Base-by-base conservation (phyloP, 495 filamentous ascomycete species). In the Aspergillus sclerotioniger region DNA sequence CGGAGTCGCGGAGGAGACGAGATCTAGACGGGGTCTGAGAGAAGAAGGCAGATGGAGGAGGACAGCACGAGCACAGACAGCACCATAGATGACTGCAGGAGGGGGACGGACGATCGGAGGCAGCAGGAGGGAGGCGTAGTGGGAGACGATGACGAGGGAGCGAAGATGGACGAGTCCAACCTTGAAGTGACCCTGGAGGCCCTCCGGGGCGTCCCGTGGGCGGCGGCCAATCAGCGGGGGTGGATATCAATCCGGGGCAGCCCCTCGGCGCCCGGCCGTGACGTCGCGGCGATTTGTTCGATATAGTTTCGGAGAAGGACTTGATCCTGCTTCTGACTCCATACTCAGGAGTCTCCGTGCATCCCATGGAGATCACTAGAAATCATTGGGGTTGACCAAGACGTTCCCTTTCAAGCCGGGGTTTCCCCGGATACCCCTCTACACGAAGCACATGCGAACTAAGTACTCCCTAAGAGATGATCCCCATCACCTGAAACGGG, bases 191-290 rank as follows among this genome's bases (percentile, higher is more conserved):
- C 25, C 47, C 53, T 33, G 19, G 17, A 45, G 41, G 51, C 61
- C 60, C 56, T 60, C 63, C 63, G 63, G 58, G 28, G 61, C 55
- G 17, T 63, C 63, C 63, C 63, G 63, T 59, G 51, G 60, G 33
- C 45, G 49, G 52, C 51, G 25, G 41, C 63, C 63, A 66, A 66
- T 66, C 63, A 66, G 20, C 33, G n/a, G 2, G 15, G 33, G 48
- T 43, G 39, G 53, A 61, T 61, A 59, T 59, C 58, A 35, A 45
- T 28, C 55, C 46, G 48, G 32, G 55, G 28, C 25, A 52, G 20
- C 25, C 25, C 25, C 25, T 25, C 25, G 37, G n/a, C 21, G 50
- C 31, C 28, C 17, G 44, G 33, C 28, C 46, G 63, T 62, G 60
- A 62, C 60, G 63, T 65, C 56, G 53, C 17, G 9, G 43, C 5